Evolutionary conservation across 2,329 filamentous ascomycete genomes (phyloP).

Genomic region (Fusarium multiceps): DNA sequence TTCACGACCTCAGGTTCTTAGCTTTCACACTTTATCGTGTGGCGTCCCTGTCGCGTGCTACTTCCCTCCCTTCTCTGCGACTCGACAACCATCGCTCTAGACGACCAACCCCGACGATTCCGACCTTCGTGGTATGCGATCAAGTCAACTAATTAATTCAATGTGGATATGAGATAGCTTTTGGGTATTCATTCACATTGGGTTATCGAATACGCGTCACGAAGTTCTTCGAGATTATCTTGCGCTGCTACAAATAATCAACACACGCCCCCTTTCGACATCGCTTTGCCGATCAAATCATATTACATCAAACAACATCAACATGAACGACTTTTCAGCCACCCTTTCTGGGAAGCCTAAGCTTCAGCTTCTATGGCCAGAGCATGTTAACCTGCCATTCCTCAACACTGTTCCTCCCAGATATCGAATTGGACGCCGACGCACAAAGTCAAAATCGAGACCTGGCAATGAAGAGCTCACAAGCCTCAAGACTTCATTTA

Average conservation of each 20-base stretch:
- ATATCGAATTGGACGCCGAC: conserved; percentile 54
- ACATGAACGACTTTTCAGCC: conserved; percentile 55
- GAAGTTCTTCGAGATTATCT: conserved; percentile 28
- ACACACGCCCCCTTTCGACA: conserved; percentile 13
- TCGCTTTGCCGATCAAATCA: conserved; percentile 16
- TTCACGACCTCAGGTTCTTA: conserved; percentile 25
- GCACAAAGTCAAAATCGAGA: conserved; percentile 55
- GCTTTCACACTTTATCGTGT: conserved; percentile 37
- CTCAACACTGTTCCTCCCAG: conserved; percentile 57
- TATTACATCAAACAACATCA: conserved; percentile 29
- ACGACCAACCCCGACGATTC: conserved; percentile 37
- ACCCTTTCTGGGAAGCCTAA: conserved; percentile 55
- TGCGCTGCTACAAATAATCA: conserved; percentile 20
- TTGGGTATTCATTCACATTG: conserved; percentile 51
- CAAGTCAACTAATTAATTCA: conserved; percentile 37
- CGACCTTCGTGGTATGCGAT: conserved; percentile 35
- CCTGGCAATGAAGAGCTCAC: conserved; percentile 71
- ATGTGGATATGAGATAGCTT: conserved; percentile 53
- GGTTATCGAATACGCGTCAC: conserved; percentile 38
- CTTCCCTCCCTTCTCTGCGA: conserved; percentile 40
- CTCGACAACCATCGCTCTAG: conserved; percentile 38
- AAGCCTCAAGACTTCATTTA: conserved; percentile 83
- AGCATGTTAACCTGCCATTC: conserved; percentile 56
- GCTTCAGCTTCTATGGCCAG: conserved; percentile 55
- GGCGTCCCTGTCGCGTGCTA: conserved; percentile 44